A percentile compares a stretch with the other conserved stretches of the same genome.
phyloP scores from a whole-genome alignment of 257 asterid species.

The Solanum virginianum region DNA sequence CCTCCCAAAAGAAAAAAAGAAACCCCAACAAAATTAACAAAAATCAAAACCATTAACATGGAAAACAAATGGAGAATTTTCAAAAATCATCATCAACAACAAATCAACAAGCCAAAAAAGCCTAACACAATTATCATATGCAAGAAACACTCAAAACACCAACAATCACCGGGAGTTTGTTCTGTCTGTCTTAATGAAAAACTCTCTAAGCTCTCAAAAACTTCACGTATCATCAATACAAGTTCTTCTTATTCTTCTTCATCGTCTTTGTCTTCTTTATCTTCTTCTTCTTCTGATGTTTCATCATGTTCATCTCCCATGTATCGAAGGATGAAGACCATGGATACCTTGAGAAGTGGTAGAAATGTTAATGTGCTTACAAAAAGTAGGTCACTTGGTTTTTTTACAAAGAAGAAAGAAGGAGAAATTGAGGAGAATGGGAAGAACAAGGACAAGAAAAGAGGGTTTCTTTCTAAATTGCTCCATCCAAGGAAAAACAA shows the following conservation, averaged over 20 bases:
- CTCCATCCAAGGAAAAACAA: conserved; percentile 15
- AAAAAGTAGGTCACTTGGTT: conserved; percentile 54
- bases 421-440: neutral
- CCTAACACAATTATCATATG: conserved; percentile 8
- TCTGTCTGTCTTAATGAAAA: conserved; percentile 51
- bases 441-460: conserved; percentile 28
- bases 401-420: conserved; percentile 12
- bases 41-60: neutral
- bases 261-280: conserved; percentile 33
- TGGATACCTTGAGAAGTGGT: neutral
- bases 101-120: conserved; percentile 8
- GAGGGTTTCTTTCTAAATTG: conserved; percentile 61
- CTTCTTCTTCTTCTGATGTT: conserved; percentile 31
- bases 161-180: conserved; percentile 71
- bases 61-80: conserved; percentile 24
- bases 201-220: conserved; percentile 22
- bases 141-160: conserved; percentile 60
- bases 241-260: conserved; percentile 16
- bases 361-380: conserved; percentile 8
- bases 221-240: conserved; percentile 1
- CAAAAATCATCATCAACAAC: neutral
- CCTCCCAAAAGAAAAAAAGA: neutral
- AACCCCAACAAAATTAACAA: no score
- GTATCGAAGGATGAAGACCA: neutral
- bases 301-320: conserved; percentile 48